phyloP scores from a whole-genome alignment of 176 grass and related monocot species.

The Triticum aestivum region IWGSC_CS_RefSeq_v2.1 NC_057812.1:133839494-133839993 shows the following conservation, averaged over 20 bases:
- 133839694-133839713: slow-evolving; percentile 48
- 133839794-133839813: slow-evolving; percentile 32
- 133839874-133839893: background rate
- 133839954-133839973: slow-evolving; percentile 39
- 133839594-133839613: slow-evolving; percentile 46
- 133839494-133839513: slow-evolving; percentile 12
- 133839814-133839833: background rate
- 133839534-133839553: too few relatives aligned
- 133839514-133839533: background rate
- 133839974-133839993: slow-evolving; percentile 38
- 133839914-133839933: background rate
- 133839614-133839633: slow-evolving; percentile 14
- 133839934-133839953: slow-evolving; percentile 40
- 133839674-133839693: slow-evolving; percentile 43
- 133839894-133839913: background rate
- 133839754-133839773: background rate
- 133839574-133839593: background rate
- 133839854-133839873: background rate
- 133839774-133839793: background rate
- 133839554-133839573: background rate
- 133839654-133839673: background rate
- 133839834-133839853: background rate
- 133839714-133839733: slow-evolving; percentile 45
- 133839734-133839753: slow-evolving; percentile 20
- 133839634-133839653: background rate